Conservation (phyloP, 495 filamentous ascomycete genomes). For the Daldinia concentrica region DNA sequence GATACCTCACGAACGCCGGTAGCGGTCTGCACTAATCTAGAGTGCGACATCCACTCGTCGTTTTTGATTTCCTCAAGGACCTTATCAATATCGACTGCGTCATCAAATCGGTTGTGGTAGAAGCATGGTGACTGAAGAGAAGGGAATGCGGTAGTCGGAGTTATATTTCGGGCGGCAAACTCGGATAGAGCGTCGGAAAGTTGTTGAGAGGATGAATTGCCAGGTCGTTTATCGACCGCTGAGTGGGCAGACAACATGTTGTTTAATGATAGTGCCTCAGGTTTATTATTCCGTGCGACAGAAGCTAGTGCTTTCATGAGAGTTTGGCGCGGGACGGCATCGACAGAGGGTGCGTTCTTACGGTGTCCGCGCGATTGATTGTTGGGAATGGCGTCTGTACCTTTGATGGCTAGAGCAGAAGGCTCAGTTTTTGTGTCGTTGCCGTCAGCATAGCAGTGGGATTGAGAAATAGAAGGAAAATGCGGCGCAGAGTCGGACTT, state of each 20-base stretch:
- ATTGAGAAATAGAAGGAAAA: constrained; percentile 25
- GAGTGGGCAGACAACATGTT: constrained; percentile 59
- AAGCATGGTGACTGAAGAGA: constrained; percentile 90
- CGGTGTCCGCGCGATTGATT: constrained; percentile 59
- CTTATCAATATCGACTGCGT: constrained; percentile 92
- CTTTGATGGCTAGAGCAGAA: constrained; percentile 35
- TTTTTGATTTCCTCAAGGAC: constrained; percentile 93
- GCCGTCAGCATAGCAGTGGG: constrained; percentile 50
- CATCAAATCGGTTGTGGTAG: constrained; percentile 95
- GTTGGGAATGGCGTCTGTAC: constrained; percentile 18
- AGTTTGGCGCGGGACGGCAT: constrained; percentile 82
- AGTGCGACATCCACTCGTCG: constrained; percentile 91
- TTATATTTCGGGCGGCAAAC: constrained; percentile 60
- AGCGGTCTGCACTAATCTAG: constrained; percentile 90
- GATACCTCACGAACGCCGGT: constrained; percentile 94
- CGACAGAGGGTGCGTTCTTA: constrained; percentile 71
- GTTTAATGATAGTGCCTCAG: constrained; percentile 63
- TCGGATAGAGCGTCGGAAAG: constrained; percentile 73
- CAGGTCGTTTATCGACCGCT: constrained; percentile 55
- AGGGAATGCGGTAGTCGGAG: constrained; percentile 70
- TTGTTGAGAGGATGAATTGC: constrained; percentile 64
- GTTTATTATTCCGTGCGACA: constrained; percentile 68
- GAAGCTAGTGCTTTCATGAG: constrained; percentile 90
- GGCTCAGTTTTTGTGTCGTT: constrained; percentile 32
- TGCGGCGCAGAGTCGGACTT: constrained; percentile 43